Percentiles rank a stretch among this genome's conserved stretches.
Evolutionary conservation across 768 basidiomycete genomes (phyloP).

Genomic region (Nidularia sp.): DNA sequence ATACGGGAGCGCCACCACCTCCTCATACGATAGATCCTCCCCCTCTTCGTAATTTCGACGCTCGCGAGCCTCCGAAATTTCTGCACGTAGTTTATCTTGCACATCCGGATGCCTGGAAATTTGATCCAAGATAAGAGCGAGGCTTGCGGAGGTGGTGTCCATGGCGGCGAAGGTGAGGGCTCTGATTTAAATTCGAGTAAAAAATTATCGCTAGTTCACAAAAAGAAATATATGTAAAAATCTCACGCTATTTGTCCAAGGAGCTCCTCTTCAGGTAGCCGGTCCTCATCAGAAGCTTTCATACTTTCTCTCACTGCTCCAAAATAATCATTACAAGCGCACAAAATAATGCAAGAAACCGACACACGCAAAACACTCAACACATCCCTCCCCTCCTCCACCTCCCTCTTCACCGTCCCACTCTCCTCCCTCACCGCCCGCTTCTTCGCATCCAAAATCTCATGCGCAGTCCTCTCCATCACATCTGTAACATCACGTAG

Average conservation of each 20-base stretch:
- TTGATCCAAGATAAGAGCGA: constrained; percentile 31
- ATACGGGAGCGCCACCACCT: constrained; percentile 19
- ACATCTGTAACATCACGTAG: constrained; percentile 26
- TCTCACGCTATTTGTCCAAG: constrained; percentile 30
- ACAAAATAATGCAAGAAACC: too few species aligned
- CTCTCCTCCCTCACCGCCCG: constrained; percentile 27
- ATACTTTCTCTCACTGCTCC: constrained; percentile 35
- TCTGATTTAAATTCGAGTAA: constrained; percentile 5
- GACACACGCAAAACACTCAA: constrained; percentile 40
- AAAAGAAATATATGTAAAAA: neutral
- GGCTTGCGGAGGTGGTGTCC: constrained; percentile 24
- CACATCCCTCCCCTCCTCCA: constrained; percentile 40
- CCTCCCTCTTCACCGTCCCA: constrained; percentile 23
- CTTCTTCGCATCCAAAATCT: constrained; percentile 33
- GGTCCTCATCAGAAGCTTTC: constrained; percentile 22
- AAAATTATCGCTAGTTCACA: neutral
- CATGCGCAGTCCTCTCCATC: constrained; percentile 28
- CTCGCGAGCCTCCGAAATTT: constrained; percentile 24
- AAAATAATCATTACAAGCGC: too few species aligned
- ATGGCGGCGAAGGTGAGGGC: constrained; percentile 16
- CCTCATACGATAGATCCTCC: constrained; percentile 17
- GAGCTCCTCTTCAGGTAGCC: constrained; percentile 29
- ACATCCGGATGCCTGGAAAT: constrained; percentile 31
- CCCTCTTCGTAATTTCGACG: constrained; percentile 1
- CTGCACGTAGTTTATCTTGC: constrained; percentile 30